Conservation (phyloP, 73 alveolate species). For the Paramecium sonneborni region DNA sequence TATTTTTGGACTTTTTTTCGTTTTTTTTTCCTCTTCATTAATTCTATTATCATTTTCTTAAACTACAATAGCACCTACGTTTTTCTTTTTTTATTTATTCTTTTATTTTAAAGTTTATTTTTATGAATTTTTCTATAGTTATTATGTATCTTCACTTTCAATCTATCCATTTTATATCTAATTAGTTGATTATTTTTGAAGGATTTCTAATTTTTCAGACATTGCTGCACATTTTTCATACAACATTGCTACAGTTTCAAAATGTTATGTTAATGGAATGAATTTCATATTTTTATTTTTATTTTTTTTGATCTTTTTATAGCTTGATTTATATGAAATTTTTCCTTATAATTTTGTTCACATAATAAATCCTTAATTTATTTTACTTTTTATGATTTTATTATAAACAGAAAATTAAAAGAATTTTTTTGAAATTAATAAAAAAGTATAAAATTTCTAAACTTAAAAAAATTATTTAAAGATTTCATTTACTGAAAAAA, state of each 20-base stretch:
- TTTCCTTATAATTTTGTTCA: background rate
- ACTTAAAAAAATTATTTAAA: too few relatives aligned
- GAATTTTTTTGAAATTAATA: too few relatives aligned
- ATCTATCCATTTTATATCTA: background rate
- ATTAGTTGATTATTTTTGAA: background rate
- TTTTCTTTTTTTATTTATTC: background rate
- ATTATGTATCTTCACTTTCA: background rate
- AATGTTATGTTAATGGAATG: constrained; percentile 9
- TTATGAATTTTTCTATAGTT: background rate
- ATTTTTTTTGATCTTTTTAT: background rate
- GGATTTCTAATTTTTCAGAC: background rate
- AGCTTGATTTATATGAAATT: background rate
- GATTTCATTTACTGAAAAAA: too few relatives aligned
- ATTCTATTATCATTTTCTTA: background rate
- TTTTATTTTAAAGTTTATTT: background rate
- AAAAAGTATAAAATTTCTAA: too few relatives aligned
- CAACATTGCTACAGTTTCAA: background rate
- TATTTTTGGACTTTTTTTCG: background rate
- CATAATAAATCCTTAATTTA: background rate
- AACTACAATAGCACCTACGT: background rate
- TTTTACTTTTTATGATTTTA: background rate
- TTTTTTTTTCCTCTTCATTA: background rate
- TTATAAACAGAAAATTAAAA: too few relatives aligned
- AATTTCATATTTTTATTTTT: background rate
- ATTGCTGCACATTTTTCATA: constrained; percentile 5